These are phyloP conservation scores for Trichoderma virens DNA, from an alignment of 495 filamentous ascomycete species.

Conservation along the genomic window DNA sequence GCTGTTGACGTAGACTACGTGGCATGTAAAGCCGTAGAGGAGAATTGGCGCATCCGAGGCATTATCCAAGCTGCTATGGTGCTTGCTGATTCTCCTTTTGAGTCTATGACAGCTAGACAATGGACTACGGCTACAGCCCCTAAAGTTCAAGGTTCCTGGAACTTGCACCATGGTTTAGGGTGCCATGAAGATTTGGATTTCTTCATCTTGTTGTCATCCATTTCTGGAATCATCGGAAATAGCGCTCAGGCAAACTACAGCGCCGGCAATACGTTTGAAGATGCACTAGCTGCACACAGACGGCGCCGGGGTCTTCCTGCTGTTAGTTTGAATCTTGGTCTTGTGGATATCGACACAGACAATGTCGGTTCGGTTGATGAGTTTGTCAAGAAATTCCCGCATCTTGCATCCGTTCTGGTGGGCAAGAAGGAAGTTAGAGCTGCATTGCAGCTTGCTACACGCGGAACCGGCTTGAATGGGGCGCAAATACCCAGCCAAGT, in stretches of 20 bases:
- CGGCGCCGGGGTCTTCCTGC: not conserved
- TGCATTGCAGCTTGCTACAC: too few relatives aligned
- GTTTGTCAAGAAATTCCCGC: too few relatives aligned
- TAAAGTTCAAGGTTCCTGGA: slow-evolving; percentile 25
- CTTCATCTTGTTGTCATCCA: slow-evolving; percentile 38
- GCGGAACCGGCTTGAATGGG: too few relatives aligned
- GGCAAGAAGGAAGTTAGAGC: too few relatives aligned
- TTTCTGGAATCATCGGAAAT: not conserved
- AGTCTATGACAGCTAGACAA: slow-evolving; percentile 24
- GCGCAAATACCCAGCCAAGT: too few relatives aligned
- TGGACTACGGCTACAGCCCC: slow-evolving; percentile 26
- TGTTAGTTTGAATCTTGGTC: not conserved
- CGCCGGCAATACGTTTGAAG: not conserved
- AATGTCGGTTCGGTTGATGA: too few relatives aligned
- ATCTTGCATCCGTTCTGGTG: too few relatives aligned
- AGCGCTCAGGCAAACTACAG: not conserved
- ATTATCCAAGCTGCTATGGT: slow-evolving; percentile 28
- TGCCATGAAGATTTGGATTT: slow-evolving; percentile 45
- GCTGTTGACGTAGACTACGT: too few relatives aligned
- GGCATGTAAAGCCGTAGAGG: slow-evolving; percentile 10
- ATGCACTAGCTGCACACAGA: not conserved
- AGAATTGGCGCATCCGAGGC: slow-evolving; percentile 35
- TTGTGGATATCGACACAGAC: too few relatives aligned
- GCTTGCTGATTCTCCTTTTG: slow-evolving; percentile 17
- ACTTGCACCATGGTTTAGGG: too few relatives aligned